Base-by-base conservation (phyloP, 2,329 filamentous ascomycete species). In the Phaeosphaeria sp. region DNA sequence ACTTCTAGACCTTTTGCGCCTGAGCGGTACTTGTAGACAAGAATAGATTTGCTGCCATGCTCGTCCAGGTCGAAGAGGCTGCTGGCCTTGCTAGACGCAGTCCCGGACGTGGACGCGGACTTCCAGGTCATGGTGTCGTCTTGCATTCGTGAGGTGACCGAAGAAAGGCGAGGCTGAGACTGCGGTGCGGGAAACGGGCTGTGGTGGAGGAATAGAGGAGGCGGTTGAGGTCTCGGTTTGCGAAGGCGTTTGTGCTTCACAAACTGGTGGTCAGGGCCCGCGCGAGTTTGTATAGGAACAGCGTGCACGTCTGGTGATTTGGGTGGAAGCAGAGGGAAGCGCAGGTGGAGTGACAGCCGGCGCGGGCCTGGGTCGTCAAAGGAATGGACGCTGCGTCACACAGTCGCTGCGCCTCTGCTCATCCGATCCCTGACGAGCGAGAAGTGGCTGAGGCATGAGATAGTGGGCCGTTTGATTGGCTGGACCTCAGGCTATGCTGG, bases 1-100 rank as follows among this genome's bases (percentile, higher is more conserved):
- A 78, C 73, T 59, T 80, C 73, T 24, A 82, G 70, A 20, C 66
- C 60, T 42, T 68, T 74, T 57, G 68, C 63, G 20, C 75, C 77
- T 8, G 77, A 79, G 24, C 79, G 76, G 55, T 81, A 82, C 55
- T 74, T 75, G 68, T 82, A 82, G 42, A 82, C 77, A 22, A 83
- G 69, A 45, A 83, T 81, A 18, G 76, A 76, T 46, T 72, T 71
- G 30, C 61, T 74, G 69, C 81, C 76, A 45, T 77, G 69, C 50
- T 80, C 78, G 60, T 83, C 77, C 6, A 83, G 74, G 39, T 73
- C 72, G 58, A 82, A 82, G 43, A 79, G 77, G 53, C 71, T 75
- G 51, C 77, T 79, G 25, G 74, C 76, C 46, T 74, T 75, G 25
- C 75, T 74, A 18, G 73, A 74, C 36, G 53, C 58, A 22, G 72